Conservation (phyloP, 2,329 filamentous ascomycete species). For the Parastagonospora avenae region DNA sequence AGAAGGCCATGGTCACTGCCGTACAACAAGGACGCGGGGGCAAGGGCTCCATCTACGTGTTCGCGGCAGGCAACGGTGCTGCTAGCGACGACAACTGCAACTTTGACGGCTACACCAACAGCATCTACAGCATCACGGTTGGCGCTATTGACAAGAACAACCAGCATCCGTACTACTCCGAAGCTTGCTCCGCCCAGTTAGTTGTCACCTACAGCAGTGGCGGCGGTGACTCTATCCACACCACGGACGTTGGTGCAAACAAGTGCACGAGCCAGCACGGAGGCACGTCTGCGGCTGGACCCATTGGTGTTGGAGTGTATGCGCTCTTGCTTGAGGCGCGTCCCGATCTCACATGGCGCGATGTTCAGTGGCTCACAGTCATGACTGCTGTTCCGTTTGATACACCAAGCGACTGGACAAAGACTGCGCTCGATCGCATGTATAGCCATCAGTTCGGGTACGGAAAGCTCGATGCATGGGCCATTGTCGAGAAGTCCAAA, state of each 20-base stretch:
- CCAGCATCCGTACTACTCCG: constrained; percentile 92
- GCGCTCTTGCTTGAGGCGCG: constrained; percentile 84
- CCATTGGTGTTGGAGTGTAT: constrained; percentile 88
- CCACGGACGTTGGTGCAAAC: constrained; percentile 88
- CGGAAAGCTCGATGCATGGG: constrained; percentile 89
- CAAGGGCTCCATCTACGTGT: constrained; percentile 91
- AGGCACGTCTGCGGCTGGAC: constrained; percentile 93
- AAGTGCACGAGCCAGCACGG: constrained; percentile 82
- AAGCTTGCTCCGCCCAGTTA: constrained; percentile 92
- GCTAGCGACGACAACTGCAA: constrained; percentile 92
- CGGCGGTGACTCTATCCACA: constrained; percentile 86
- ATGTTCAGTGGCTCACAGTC: constrained; percentile 89
- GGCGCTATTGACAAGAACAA: constrained; percentile 89
- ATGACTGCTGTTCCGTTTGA: constrained; percentile 83
- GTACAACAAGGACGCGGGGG: constrained; percentile 85
- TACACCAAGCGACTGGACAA: constrained; percentile 78
- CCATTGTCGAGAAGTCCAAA: constrained; percentile 83
- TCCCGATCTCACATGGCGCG: constrained; percentile 89
- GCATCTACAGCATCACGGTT: constrained; percentile 97
- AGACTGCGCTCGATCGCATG: constrained; percentile 77
- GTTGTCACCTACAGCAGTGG: constrained; percentile 98
- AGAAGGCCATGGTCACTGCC: constrained; percentile 87
- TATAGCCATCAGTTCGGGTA: constrained; percentile 97
- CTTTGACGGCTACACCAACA: constrained; percentile 99
- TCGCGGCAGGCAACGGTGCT: constrained; percentile 94